These are phyloP conservation scores for Lonicera japonica DNA, from an alignment of 129 eudicot species.

Conservation along the genomic window DNA sequence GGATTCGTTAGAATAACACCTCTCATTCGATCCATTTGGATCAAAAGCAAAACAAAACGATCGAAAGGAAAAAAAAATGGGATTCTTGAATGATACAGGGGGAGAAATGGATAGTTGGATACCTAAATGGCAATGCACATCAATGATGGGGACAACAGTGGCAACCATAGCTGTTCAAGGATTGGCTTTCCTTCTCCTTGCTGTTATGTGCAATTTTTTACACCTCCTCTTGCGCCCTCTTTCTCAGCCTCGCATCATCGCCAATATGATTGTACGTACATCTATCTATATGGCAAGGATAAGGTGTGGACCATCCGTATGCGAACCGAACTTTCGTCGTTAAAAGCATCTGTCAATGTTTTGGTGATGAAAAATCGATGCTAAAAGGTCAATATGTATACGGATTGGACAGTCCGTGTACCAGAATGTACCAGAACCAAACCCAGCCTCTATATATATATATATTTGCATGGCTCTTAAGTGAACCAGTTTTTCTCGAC, in stretches of 20 bases:
- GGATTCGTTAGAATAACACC: too few species aligned
- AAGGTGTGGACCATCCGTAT: too few species aligned
- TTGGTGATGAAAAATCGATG: too few species aligned
- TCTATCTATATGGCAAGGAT: not conserved
- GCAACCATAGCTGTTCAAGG: slow-evolving; percentile 59
- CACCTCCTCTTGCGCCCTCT: slow-evolving; percentile 56
- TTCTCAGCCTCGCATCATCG: slow-evolving; percentile 83
- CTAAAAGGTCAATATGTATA: too few species aligned
- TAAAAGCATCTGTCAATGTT: too few species aligned
- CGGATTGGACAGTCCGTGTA: too few species aligned
- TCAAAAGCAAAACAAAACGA: not conserved
- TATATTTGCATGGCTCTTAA: too few species aligned
- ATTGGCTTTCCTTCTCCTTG: slow-evolving; percentile 49
- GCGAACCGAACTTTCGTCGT: too few species aligned
- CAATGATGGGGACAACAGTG: slow-evolving; percentile 33
- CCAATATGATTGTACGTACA: slow-evolving; percentile 61
- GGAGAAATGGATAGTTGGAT: slow-evolving; percentile 12
- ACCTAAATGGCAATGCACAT: slow-evolving; percentile 24
- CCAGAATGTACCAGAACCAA: too few species aligned
- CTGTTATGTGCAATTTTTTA: slow-evolving; percentile 53
- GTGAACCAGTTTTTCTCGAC: too few species aligned
- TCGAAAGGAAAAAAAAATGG: not conserved
- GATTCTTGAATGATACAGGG: not conserved
- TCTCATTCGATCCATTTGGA: too few species aligned
- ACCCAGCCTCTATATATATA: too few species aligned